Evolutionary conservation across 1,284 basidiomycete species (phyloP).

Genomic region (Leccinum huronense): DNA sequence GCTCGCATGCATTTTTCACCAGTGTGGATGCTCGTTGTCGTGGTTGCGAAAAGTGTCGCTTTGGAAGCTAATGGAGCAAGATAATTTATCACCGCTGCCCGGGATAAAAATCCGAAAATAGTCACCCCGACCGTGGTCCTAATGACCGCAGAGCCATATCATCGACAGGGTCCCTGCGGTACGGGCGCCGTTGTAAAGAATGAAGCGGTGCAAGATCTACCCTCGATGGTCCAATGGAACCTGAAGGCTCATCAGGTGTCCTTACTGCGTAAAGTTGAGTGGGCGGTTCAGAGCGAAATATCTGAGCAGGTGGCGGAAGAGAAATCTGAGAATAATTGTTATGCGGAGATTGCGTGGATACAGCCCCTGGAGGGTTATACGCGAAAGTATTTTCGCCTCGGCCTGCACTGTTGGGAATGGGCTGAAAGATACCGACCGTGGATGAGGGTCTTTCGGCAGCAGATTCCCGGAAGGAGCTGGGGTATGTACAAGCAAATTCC

Average conservation of each 20-base stretch:
- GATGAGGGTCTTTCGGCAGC: constrained; percentile 22
- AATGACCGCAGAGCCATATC: constrained; percentile 58
- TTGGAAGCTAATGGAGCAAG: constrained; percentile 19
- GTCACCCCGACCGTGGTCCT: constrained; percentile 39
- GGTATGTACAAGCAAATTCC: constrained; percentile 21
- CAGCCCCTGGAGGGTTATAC: constrained; percentile 15
- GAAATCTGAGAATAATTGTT: constrained; percentile 27
- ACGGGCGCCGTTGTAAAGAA: constrained; percentile 54
- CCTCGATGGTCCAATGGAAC: constrained; percentile 35
- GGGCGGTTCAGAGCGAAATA: constrained; percentile 32
- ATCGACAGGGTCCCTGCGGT: constrained; percentile 60
- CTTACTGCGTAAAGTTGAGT: constrained; percentile 34
- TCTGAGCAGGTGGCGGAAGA: constrained; percentile 34
- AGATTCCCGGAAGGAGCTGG: constrained; percentile 22
- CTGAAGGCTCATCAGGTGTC: constrained; percentile 26
- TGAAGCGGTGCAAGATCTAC: constrained; percentile 55
- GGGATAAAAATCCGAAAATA: constrained; percentile 25
- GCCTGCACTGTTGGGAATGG: constrained; percentile 3
- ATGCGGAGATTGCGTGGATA: constrained; percentile 15
- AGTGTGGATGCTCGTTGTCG: constrained; percentile 10
- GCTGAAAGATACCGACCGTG: constrained; percentile 20
- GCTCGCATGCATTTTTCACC: constrained; percentile 9
- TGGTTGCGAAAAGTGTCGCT: constrained; percentile 15
- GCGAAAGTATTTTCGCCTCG: constrained; percentile 12
- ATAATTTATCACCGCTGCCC: constrained; percentile 29